Percentiles rank a stretch among this genome's conserved stretches.
These are phyloP conservation scores for Digitaria exilis DNA, from an alignment of 202 grass and related monocot species.

Conservation along the genomic window DNA sequence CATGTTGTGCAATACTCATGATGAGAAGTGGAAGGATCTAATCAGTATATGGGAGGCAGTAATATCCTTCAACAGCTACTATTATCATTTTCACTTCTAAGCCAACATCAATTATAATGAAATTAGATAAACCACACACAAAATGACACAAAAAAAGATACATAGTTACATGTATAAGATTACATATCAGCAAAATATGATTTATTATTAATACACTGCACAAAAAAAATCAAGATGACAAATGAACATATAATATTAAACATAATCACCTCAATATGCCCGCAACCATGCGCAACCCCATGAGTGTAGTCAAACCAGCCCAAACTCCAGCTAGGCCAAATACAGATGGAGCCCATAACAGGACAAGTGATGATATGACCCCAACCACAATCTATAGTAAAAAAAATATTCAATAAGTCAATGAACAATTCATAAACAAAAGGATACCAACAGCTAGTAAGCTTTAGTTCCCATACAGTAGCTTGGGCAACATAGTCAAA, in stretches of 20 bases:
- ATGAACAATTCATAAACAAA: neutral
- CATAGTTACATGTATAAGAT: neutral
- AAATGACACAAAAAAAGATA: neutral
- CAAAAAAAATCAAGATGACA: conserved; percentile 12
- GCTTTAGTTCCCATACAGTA: conserved; percentile 58
- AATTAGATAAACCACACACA: neutral
- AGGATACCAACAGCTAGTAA: conserved; percentile 5
- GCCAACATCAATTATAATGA: neutral
- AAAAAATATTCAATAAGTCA: conserved; percentile 37
- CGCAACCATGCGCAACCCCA: conserved; percentile 75
- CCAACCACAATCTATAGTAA: conserved; percentile 79
- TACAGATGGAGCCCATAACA: conserved; percentile 73
- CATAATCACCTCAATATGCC: conserved; percentile 72
- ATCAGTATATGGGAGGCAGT: neutral
- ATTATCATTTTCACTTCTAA: conserved; percentile 1
- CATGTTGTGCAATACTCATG: neutral
- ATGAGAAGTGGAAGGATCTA: neutral
- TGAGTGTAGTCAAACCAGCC: conserved; percentile 90
- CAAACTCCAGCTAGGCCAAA: conserved; percentile 91
- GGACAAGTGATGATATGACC: conserved; percentile 70
- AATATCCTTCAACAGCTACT: neutral
- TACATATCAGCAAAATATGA: conserved; percentile 1
- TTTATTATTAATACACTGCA: conserved; percentile 23
- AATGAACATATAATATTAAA: conserved; percentile 32
- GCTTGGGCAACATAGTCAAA: conserved; percentile 81